Base-by-base conservation (phyloP, 1,284 basidiomycete genomes). In the Boletus subluridellus region DNA sequence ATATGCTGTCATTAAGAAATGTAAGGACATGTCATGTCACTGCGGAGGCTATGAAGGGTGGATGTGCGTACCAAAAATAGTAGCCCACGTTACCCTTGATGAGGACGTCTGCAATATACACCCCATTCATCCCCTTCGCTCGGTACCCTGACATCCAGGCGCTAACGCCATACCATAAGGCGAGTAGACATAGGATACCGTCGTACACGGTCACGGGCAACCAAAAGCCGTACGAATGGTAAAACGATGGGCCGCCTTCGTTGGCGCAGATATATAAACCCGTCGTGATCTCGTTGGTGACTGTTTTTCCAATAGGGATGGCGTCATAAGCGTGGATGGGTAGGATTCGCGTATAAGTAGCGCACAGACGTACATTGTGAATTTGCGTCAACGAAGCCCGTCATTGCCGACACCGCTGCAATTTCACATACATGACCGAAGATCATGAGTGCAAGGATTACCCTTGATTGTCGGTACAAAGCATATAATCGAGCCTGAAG, bases 401-500 rank as follows among this genome's bases (percentile, higher is more conserved):
- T 7, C 15, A 66, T 59, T 0, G 35, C 44, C 12, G 34, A 42
- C 30, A 58, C 9, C 5, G 57, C 58, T 7, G 42, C 45, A 3
- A 66, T 32, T 42, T 66, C 54, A 26, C 60, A 57, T 28, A 64
- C 14, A 1, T 30, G 69, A 26, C 64, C 44, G 30, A 46, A 44
- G 11, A 34, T 26, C 49, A 66, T 56, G 28, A 67, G 6, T 0
- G 5, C 26, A 14, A 64, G 48, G 24, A 67, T 26, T 14, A 15
- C 35, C n/a, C 15, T 60, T 30, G 65, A 66, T 24, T 12, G 17
- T 14, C 2, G 32, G 39, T 66, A 69, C 44, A 67, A 50, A 7
- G 63, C 60, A 26, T 66, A 66, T 44, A 69, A 26, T 28, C 65
- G 55, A 44, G 14, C 53, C 44, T 66, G 65, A 15, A 69, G 49